Conservation (phyloP, 371 early-diverging fungal species). For the Capillidium rhysosporum region DNA sequence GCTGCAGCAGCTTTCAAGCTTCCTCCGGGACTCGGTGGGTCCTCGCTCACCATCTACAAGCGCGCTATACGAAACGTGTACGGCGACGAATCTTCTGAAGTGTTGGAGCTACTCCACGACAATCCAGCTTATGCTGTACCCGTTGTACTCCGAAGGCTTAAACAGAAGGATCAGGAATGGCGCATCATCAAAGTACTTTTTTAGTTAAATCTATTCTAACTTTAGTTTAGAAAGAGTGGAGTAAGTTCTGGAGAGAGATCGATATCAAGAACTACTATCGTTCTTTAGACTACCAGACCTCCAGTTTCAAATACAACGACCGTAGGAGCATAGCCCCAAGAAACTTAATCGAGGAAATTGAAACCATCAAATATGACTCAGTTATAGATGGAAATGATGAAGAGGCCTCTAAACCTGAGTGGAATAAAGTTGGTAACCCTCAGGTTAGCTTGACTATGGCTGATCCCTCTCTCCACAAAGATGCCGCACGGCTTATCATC, state of each 20-base stretch:
- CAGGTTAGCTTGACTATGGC: background rate
- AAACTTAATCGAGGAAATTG: conserved; percentile 64
- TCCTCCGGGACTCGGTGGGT: conserved; percentile 55
- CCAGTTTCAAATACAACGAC: conserved; percentile 76
- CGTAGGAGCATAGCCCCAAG: conserved; percentile 59
- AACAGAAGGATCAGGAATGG: conserved; percentile 98
- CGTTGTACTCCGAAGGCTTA: conserved; percentile 84
- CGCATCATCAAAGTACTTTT: conserved; percentile 22
- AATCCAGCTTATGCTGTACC: conserved; percentile 90
- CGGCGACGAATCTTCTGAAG: conserved; percentile 71
- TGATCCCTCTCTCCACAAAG: conserved; percentile 12
- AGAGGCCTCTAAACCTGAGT: conserved; percentile 11
- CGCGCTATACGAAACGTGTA: conserved; percentile 87
- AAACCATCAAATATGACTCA: conserved; percentile 34
- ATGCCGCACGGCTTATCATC: conserved; percentile 37
- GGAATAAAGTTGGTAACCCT: background rate
- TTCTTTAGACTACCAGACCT: conserved; percentile 88
- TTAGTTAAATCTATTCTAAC: background rate
- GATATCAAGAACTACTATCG: conserved; percentile 90
- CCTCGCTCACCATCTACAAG: conserved; percentile 67
- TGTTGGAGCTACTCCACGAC: conserved; percentile 79
- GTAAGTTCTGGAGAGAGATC: conserved; percentile 90
- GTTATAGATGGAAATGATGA: conserved; percentile 16
- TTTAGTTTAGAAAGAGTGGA: conserved; percentile 53
- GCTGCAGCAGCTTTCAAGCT: conserved; percentile 51